Evolutionary conservation across 805 yeast species (phyloP), one percentile per base, ranked within the genome.

Genomic region (Candida hungchunana): DNA sequence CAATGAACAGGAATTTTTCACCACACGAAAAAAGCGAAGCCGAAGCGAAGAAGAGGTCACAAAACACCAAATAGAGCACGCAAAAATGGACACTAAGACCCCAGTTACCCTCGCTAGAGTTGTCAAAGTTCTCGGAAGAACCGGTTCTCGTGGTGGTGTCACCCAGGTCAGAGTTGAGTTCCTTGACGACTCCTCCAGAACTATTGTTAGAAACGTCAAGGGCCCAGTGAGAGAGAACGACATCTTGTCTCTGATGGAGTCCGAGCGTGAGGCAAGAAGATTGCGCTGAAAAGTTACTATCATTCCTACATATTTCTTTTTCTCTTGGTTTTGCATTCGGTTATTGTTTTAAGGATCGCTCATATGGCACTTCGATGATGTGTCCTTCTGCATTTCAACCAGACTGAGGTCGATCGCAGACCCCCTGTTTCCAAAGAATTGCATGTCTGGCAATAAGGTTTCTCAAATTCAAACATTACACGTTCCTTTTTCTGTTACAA

Each of bases 71-170:
- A 14, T 16, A 14, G n/a, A 25, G 27, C 16, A 9, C n/a, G 16
- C 7, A 25, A 25, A 25, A 13, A 25, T 25, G 58, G 58, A 53
- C 46, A 45, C 58, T 30, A 53, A 53, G 48, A 53, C 71, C 63
- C 66, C 80, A 73, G 97, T 90, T 65, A 93, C 96, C 78, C 86
- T 90, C 74, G 98, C 97, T 70, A 90, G 90, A 81, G 98, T 90
- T 68, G 87, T 87, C 75, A 93, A 90, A 79, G 97, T 90, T 71
- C 81, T 90, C 74, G 97, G 97, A 72, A 90, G 98, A 77, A 90
- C 98, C 82, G 98, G 98, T 71, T 90, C 98, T 71, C 90, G 97
- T 78, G 97, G 97, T 84, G 96, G 96, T 79, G 96, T 86, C 73
- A 86, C 95, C 75, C 96, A 86, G 75, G 96, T 87, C 73, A 86